Conservation (phyloP, 2,329 filamentous ascomycete species). For the Colletotrichum neosansevieriae region DNA sequence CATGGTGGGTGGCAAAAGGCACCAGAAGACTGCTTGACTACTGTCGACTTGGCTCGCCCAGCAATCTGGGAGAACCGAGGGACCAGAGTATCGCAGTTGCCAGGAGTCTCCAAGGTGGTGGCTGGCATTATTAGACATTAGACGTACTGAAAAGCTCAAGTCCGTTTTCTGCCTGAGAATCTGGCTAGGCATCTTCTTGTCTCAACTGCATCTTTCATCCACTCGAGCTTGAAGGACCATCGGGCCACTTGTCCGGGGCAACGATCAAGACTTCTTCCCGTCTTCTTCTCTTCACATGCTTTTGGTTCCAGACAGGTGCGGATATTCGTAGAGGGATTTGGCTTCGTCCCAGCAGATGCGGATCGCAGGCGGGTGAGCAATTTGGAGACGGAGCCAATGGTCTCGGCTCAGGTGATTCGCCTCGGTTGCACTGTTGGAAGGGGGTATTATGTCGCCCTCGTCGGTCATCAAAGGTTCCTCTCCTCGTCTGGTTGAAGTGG, state of each 20-base stretch:
- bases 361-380: background rate
- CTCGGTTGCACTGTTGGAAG: conserved; percentile 21
- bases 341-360: conserved; percentile 1
- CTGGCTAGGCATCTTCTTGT: background rate
- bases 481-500: background rate
- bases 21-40: too few species aligned
- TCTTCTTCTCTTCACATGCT: conserved; percentile 3
- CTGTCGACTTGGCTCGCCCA: background rate
- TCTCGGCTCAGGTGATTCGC: conserved; percentile 18
- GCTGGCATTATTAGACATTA: background rate
- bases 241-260: background rate
- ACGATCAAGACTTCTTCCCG: conserved; percentile 3
- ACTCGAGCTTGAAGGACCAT: background rate
- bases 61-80: background rate
- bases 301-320: background rate
- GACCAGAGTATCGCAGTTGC: background rate
- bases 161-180: background rate
- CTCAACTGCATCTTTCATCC: background rate
- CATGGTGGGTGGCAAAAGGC: too few species aligned
- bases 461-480: conserved; percentile 21
- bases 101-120: background rate
- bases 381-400: conserved; percentile 10
- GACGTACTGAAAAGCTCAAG: too few species aligned
- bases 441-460: conserved; percentile 5
- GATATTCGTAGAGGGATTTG: background rate